These are phyloP conservation scores for Cinchona pubescens DNA, from an alignment of 257 asterid species.

Conservation along the genomic window DNA sequence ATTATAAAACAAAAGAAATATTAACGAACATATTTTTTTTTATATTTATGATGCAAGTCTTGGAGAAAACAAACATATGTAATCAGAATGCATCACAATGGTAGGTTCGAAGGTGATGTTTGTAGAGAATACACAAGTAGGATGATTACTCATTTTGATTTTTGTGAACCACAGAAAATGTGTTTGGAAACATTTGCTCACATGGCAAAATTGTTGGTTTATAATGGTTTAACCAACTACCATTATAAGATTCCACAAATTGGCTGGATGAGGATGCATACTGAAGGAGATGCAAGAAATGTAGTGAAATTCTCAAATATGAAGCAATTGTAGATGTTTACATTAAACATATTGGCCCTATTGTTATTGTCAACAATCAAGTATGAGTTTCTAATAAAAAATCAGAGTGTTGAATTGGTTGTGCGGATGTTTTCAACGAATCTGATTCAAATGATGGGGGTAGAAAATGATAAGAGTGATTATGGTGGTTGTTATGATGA, in stretches of 20 bases:
- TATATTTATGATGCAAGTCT: too few species aligned
- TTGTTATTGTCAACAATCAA: not conserved
- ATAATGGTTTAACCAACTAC: not conserved
- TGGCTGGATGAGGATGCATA: not conserved
- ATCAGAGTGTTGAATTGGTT: not conserved
- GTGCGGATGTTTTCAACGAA: not conserved
- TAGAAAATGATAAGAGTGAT: not conserved
- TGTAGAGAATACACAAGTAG: too few species aligned
- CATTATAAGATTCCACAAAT: not conserved
- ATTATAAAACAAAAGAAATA: too few species aligned
- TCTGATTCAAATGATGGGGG: not conserved
- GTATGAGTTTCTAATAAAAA: not conserved
- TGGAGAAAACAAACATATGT: too few species aligned
- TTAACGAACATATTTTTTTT: too few species aligned
- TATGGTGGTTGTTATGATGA: not conserved
- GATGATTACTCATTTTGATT: too few species aligned
- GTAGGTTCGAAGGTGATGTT: too few species aligned
- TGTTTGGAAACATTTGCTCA: too few species aligned
- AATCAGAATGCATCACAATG: too few species aligned
- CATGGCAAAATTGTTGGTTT: not conserved
- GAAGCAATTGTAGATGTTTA: not conserved
- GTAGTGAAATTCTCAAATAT: not conserved
- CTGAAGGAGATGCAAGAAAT: not conserved
- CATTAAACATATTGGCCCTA: not conserved
- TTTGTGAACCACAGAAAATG: too few species aligned